phyloP scores from a whole-genome alignment of 2,329 filamentous ascomycete genomes.

The Colletotrichum sansevieriae region DNA sequence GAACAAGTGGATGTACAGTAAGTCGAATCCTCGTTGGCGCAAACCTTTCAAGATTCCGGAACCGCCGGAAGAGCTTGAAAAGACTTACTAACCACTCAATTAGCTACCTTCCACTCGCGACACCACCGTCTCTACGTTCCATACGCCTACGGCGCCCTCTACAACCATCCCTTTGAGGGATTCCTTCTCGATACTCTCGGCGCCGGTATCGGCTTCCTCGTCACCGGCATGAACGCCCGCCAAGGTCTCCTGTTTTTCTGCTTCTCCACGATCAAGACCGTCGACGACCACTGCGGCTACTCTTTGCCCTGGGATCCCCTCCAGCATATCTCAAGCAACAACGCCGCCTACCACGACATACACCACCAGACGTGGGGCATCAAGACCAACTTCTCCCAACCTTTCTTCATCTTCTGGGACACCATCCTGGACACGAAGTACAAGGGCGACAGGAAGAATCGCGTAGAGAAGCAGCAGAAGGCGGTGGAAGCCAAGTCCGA shows the following conservation, averaged over 20 bases:
- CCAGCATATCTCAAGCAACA: slow-evolving; percentile 93
- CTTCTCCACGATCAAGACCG: slow-evolving; percentile 91
- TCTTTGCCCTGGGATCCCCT: slow-evolving; percentile 95
- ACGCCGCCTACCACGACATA: slow-evolving; percentile 96
- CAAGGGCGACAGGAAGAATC: slow-evolving; percentile 68
- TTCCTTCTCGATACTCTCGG: slow-evolving; percentile 94
- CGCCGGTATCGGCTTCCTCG: slow-evolving; percentile 85
- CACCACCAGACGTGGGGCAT: slow-evolving; percentile 99
- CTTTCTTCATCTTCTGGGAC: slow-evolving; percentile 98
- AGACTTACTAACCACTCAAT: slow-evolving; percentile 18
- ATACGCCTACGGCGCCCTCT: slow-evolving; percentile 95
- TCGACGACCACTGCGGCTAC: slow-evolving; percentile 98
- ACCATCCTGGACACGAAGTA: slow-evolving; percentile 84
- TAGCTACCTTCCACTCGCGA: slow-evolving; percentile 90
- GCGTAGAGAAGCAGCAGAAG: slow-evolving; percentile 30
- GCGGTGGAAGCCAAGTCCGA: slow-evolving; percentile 37
- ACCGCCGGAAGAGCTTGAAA: slow-evolving; percentile 5
- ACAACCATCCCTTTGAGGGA: slow-evolving; percentile 96
- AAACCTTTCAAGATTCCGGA: slow-evolving; percentile 3
- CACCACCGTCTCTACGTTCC: slow-evolving; percentile 98
- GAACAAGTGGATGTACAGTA: slow-evolving; percentile 97
- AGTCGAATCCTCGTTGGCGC: slow-evolving; percentile 60
- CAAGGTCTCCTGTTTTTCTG: slow-evolving; percentile 93
- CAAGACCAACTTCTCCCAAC: slow-evolving; percentile 93
- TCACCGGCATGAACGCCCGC: slow-evolving; percentile 84